Base-by-base conservation (phyloP, 2,329 filamentous ascomycete species). In the Sporothrix pallida region DNA sequence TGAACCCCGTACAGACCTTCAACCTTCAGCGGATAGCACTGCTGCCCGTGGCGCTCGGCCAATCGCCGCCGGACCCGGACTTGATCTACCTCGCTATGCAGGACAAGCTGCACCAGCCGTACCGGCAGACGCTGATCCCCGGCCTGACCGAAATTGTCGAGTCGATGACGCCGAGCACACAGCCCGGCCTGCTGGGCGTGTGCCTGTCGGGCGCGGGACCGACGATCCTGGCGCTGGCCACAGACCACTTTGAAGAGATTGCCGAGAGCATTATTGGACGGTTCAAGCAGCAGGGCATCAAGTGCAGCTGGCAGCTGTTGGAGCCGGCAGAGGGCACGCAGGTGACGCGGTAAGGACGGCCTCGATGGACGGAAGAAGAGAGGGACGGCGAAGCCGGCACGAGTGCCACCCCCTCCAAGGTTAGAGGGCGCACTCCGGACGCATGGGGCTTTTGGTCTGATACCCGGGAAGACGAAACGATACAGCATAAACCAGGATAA, bases 71-170 rank as follows among this genome's bases (percentile, higher is more conserved):
- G 1, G 92, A 98, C 80, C 92, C 96, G 26, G 92, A 97, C 78
- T 92, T 97, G 82, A 99, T 99, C 81, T 97, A 97, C 84, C 90
- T 97, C 67, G 95, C 95, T 65, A 99, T 99, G 96, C 96, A 98
- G 84, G 96, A 99, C 85, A 97, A 95, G 83, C 90, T 99, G 75
- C 96, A 99, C 84, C 96, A 99, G 83, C 96, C 94, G 60, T 98
- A 99, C 85, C 92, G 96, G 72, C 92, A 96, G 83, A 92, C 89
- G 1, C 88, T 99, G 75, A 97, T 99, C 78, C 96, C 96, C 0
- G 96, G 95, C 0, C 87, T 99, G 73, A 92, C 93, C 17, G 92
- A 97, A 80, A 95, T 99, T 72, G 90, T 99, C 71, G 90, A 94
- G 81, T 95, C 92, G 75, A 95, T 98, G 86, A 97, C 93, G 12